Evolutionary conservation across 768 basidiomycete genomes (phyloP), one percentile per base, ranked within the genome.

Genomic region (Tylopilus felleus): DNA sequence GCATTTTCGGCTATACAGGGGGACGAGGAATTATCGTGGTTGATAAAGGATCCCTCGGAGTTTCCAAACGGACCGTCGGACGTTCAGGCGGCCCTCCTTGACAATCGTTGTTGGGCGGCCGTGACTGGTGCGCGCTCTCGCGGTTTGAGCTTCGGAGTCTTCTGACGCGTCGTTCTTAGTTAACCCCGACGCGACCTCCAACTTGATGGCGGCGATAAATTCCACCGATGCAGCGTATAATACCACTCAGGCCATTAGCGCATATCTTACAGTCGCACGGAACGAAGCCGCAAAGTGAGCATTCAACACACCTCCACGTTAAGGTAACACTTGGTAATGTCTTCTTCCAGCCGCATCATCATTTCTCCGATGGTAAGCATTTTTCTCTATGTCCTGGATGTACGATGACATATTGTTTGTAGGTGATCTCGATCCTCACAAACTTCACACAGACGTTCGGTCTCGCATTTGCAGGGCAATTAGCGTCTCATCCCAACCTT

Each of bases 261-360:
- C 76, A 14, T 78, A 76, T 55, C 72, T 65, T 1, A 72, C 70
- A 0, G 75, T 77, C 56, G 84, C 79, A 21, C 73, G 84, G 27
- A 85, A 78, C 45, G 84, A 84, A 57, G 81, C 79, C 55, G 77
- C 75, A 17, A 86, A 74, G 85, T 86, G 63, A 66, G 82, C 19
- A 44, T 55, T 25, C 33, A 38, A 8, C n/a, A n/a, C n/a, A 12
- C n/a, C 6, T 46, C 13, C 25, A 21, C 12, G 9, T 33, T 8
- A 17, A 31, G 13, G 21, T 43, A 21, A 59, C 33, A 8, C 28
- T 3, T 23, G 27, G 17, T 62, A 35, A 63, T 19, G 8, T n/a
- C 14, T 55, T 49, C 28, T 48, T 48, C 25, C 16, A 72, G 65
- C 25, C 65, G 65, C 31, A 56, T 4, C 21, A 13, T 46, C 28